These are phyloP conservation scores for Kwoniella bestiolae DNA, from an alignment of 768 basidiomycete genomes.

Conservation along the genomic window DNA sequence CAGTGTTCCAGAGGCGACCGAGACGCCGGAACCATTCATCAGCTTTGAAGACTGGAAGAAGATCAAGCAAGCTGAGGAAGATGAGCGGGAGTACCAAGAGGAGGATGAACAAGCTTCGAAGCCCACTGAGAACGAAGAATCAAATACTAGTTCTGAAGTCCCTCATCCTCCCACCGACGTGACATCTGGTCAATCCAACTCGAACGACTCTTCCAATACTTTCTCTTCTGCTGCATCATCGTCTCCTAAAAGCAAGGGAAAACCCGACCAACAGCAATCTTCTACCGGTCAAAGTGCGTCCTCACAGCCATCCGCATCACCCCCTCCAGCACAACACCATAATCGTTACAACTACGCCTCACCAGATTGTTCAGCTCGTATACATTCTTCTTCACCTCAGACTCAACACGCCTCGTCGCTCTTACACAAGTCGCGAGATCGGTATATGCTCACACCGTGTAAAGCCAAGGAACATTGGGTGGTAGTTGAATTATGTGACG, in stretches of 20 bases:
- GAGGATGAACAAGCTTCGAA: conserved; percentile 8
- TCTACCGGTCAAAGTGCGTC: conserved; percentile 1
- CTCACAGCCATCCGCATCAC: conserved; percentile 16
- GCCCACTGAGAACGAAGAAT: background rate
- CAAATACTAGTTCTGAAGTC: background rate
- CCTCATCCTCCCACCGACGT: background rate
- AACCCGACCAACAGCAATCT: background rate
- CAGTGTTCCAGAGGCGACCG: conserved; percentile 13
- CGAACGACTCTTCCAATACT: background rate
- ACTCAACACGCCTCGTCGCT: conserved; percentile 84
- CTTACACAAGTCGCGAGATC: conserved; percentile 84
- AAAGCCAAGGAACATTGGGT: conserved; percentile 69
- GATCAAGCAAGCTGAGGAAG: conserved; percentile 41
- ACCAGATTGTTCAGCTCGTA: conserved; percentile 87
- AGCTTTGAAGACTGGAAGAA: conserved; percentile 54
- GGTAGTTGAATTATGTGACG: conserved; percentile 95
- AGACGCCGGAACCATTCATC: conserved; percentile 28
- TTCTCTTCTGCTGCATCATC: background rate
- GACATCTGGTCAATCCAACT: background rate
- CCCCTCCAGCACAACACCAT: conserved; percentile 13
- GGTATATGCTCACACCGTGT: conserved; percentile 97
- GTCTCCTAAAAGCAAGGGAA: background rate
- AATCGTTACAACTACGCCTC: conserved; percentile 93
- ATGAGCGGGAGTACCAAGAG: conserved; percentile 24
- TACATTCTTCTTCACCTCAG: conserved; percentile 78